Evolutionary conservation across 495 filamentous ascomycete species (phyloP), one percentile per base, ranked within the genome.

Genomic region (Penicillium maclennaniae): DNA sequence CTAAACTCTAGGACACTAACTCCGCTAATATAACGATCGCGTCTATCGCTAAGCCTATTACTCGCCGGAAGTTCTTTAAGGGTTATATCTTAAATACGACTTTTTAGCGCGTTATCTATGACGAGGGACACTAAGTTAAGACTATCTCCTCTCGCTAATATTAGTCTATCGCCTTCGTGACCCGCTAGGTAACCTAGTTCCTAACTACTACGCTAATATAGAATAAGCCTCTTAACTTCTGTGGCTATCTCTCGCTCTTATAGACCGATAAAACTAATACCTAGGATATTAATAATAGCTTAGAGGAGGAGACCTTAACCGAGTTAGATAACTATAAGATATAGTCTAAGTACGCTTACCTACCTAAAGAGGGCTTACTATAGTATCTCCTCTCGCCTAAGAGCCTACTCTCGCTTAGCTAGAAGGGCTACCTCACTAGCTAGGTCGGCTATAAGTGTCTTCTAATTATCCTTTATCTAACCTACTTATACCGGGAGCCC

Each of bases 151-250:
- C 26, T 8, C 37, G 16, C 4, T 25, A 46, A 25, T 25, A 46
- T 14, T 25, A 46, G 43, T 28, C 25, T 5, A 25, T 46, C 5
- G 25, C 43, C n/a, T 16, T 16, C 14, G 23, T 46, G 20, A 17
- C 43, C 6, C 25, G 43, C 4, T 15, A 16, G 6, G 43, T 10
- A 10, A 46, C 43, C 12, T 46, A 17, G 43, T 46, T 46, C 25
- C 10, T 46, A 3, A 46, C 43, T 10, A 25, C 43, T 2, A 46
- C 43, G 7, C 43, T 25, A 9, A 46, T 46, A 25, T 46, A 25
- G 43, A 46, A 46, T 19, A 46, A 46, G 27, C 43, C 43, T 14
- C 43, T 46, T n/a, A 25, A 46, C 43, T 46, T 46, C 25, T 46
- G 43, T 19, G 23, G 43, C 25, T 46, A 46, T n/a, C 43, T 46